Conservation (phyloP, 345 rosid genomes). For the Pugionium cornutum region DNA sequence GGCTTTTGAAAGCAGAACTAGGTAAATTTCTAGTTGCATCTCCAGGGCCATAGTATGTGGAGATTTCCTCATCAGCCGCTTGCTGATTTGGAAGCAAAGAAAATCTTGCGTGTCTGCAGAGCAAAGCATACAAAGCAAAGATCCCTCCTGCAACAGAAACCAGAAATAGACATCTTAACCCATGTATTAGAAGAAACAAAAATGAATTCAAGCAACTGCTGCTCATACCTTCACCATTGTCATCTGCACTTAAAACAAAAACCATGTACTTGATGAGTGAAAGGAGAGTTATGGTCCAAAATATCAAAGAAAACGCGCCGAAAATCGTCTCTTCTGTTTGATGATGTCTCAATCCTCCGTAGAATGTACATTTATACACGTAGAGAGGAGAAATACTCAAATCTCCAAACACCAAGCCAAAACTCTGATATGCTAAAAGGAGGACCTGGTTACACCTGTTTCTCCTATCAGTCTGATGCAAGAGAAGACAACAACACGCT, state of each 20-base stretch:
- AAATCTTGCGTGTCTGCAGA: conserved; percentile 77
- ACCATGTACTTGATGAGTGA: conserved; percentile 73
- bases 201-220: background rate
- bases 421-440: conserved; percentile 80
- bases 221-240: conserved; percentile 84
- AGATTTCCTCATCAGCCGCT: conserved; percentile 89
- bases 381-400: conserved; percentile 85
- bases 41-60: conserved; percentile 60
- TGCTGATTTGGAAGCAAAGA: conserved; percentile 91
- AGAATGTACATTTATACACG: conserved; percentile 76
- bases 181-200: background rate
- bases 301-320: conserved; percentile 80
- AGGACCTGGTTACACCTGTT: conserved; percentile 52
- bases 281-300: conserved; percentile 82
- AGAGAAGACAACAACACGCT: conserved; percentile 22
- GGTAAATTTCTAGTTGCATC: conserved; percentile 47
- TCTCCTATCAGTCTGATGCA: conserved; percentile 61
- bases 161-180: conserved; percentile 27
- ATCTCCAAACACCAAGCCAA: conserved; percentile 76
- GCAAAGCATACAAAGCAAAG: conserved; percentile 80
- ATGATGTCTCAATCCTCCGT: conserved; percentile 57
- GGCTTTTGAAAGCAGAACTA: conserved; percentile 53
- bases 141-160: conserved; percentile 68
- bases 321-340: conserved; percentile 67
- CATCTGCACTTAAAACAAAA: conserved; percentile 63